Conservation (phyloP, 768 basidiomycete species). For the Hirschioporus abietinus region DNA sequence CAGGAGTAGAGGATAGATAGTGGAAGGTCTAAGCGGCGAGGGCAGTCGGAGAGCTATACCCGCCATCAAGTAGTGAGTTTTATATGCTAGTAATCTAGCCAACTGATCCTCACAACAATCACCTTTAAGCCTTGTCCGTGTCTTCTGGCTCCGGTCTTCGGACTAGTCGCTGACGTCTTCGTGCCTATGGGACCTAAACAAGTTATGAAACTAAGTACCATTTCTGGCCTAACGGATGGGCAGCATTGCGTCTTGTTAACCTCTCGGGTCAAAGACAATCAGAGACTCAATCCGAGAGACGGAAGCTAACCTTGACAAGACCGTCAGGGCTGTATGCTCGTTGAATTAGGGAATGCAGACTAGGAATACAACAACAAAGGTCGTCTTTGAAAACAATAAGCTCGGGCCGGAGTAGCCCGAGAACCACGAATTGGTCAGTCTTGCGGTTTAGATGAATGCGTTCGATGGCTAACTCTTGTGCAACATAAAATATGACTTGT, state of each 20-base stretch:
- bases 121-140: background rate
- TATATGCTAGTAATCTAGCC: background rate
- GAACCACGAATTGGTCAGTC: background rate
- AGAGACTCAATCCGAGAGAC: background rate
- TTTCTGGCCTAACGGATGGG: background rate
- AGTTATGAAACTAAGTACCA: background rate
- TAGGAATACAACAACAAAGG: background rate
- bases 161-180: background rate
- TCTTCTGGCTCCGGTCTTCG: background rate
- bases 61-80: background rate
- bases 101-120: background rate
- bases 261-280: background rate
- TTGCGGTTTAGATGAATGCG: too few relatives aligned
- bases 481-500: too few relatives aligned
- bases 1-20: background rate
- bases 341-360: background rate
- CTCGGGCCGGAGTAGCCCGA: background rate
- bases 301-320: conserved; percentile 1
- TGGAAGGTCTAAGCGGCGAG: background rate
- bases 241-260: background rate
- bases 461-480: too few relatives aligned
- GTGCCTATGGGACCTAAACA: background rate
- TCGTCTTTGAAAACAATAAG: background rate
- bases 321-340: background rate
- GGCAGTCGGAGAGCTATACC: background rate